Evolutionary conservation across 2,329 filamentous ascomycete genomes (phyloP).

Genomic region (Penicillium paneum): DNA sequence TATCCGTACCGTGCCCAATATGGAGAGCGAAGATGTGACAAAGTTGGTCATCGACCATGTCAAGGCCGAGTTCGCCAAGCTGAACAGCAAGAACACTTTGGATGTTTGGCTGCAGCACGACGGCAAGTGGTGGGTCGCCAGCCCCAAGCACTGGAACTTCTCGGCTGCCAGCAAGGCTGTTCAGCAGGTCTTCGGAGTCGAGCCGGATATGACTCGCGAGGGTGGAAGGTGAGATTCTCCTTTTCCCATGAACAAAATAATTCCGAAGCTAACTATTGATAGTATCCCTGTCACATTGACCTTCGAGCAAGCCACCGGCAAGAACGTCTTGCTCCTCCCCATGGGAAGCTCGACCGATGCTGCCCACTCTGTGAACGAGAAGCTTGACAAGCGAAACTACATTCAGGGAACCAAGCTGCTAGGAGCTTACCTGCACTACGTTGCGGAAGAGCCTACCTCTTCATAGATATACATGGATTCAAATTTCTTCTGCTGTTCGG

Average conservation of each 20-base stretch:
- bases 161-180: conserved; percentile 91
- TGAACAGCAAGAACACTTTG: conserved; percentile 87
- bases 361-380: conserved; percentile 97
- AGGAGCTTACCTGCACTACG: conserved; percentile 92
- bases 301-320: conserved; percentile 95
- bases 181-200: conserved; percentile 86
- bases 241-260: background rate
- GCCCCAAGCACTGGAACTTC: conserved; percentile 99
- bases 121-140: conserved; percentile 98
- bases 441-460: conserved; percentile 74
- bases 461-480: background rate
- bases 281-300: conserved; percentile 96
- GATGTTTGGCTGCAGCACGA: conserved; percentile 80
- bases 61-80: conserved; percentile 77
- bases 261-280: conserved; percentile 22
- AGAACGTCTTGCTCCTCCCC: conserved; percentile 91
- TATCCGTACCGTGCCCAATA: conserved; percentile 94
- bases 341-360: conserved; percentile 98
- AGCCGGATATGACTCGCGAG: conserved; percentile 93
- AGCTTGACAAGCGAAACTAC: conserved; percentile 94
- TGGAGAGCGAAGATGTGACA: conserved; percentile 90
- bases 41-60: conserved; percentile 79
- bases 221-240: conserved; percentile 68
- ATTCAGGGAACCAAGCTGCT: conserved; percentile 96
- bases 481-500: background rate